Evolutionary conservation across 371 early-diverging fungal species (phyloP), one percentile per base, ranked within the genome.

Genomic region (Actinomortierella wolfii): DNA sequence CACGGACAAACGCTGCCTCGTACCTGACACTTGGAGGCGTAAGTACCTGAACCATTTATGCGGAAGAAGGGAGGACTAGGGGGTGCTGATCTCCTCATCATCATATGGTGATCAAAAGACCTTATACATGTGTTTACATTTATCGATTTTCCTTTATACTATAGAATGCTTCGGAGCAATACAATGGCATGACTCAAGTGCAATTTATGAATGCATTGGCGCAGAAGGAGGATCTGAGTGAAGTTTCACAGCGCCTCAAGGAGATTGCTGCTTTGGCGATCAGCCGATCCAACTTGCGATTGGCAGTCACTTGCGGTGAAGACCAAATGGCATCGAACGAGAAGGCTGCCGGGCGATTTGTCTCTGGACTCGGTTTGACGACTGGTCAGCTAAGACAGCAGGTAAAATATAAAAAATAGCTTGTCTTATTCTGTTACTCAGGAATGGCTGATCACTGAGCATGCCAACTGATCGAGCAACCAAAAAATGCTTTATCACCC

Each of bases 181-280:
- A 86, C 63, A 76, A 81, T 41, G 97, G 97, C 15, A 81, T 97
- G 75, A 77, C 84, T 2, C 94, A 95, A 64, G 89, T 94, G 2
- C 79, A 81, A 50, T 95, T 95, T 56, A 82, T 94, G 84, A 89
- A 88, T 56, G 73, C 81, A 7, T 70, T 94, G 23, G 84, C 90
- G 0, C 76, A 77, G 1, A 78, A 78, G 52, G 81, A 83, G 39
- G 88, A 92, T 49, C 55, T 91, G 26, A 68, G 81, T 0, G 79
- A 82, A 28, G 86, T 88, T 2, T 81, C 84, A 1, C 81, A 76
- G 46, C 85, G 86, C 26, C 76, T 94, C n/a, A 80, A 87, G 67
- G 81, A 77, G 51, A 86, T 86, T 59, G 83, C 85, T 0, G 69
- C 76, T 2, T 65, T 78, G 45, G 84, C 83, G 2, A 71, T 86